Evolutionary conservation across 2,329 filamentous ascomycete genomes (phyloP), one percentile per base, ranked within the genome.

Genomic region (Neospermospora avenae): DNA sequence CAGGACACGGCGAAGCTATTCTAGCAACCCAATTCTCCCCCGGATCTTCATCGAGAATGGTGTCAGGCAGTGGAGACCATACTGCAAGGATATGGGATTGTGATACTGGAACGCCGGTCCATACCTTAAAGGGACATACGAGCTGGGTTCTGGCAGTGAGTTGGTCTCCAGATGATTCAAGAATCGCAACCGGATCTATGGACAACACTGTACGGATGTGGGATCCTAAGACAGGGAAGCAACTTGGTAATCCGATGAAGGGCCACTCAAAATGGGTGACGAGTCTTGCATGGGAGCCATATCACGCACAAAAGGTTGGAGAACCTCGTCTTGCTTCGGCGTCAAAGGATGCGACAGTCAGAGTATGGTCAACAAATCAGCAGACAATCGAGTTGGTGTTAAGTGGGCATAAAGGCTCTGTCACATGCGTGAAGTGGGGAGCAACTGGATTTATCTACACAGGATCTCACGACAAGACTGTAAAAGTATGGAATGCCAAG

Each of bases 31-130:
- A 93, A 41, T 98, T 97, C 74, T 95, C 90, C 0, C 93, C 93
- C 0, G 82, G 84, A 39, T 86, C 84, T 6, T 93, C 90, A 25
- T 85, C 86, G 11, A 82, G 87, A 60, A 82, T 97, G 74, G 93
- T 92, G 0, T 96, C 91, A 1, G 95, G 93, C 0, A 91, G 89
- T 63, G 95, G 95, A 49, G 95, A 99, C 71, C 89, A 89, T 67
- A 97, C 93, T 1, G 93, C 93, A 0, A 81, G 93, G 59, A 88
- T 98, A 77, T 97, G 91, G 91, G 93, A 99, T 70, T 93, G 91
- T 52, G 91, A 97, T 70, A 97, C 92, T 0, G 93, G 93, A 51
- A 97, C 92, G 11, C 92, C 93, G 0, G 84, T 91, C 63, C 84
- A 90, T 74, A 98, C 92, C 0, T 77, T 98, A 52, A 89, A 91